A percentile compares a stretch with the other conserved stretches of the same genome.
These are phyloP conservation scores for Termitomyces sp. DNA, from an alignment of 768 basidiomycete species.

Conservation along the genomic window DNA sequence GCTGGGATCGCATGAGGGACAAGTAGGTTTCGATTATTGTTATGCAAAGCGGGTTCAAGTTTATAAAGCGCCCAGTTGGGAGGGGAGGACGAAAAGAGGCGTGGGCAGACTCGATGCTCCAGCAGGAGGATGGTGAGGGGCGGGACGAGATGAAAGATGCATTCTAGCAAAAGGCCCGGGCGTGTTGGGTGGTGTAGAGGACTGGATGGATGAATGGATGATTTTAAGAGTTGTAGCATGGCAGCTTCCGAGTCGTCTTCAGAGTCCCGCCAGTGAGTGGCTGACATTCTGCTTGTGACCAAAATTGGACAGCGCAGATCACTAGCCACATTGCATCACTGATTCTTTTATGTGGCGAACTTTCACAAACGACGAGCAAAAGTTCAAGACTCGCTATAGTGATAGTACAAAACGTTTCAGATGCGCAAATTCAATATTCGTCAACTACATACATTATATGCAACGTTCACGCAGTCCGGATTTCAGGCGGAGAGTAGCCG, in stretches of 20 bases:
- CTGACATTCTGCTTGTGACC: too few relatives aligned
- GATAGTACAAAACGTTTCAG: not conserved
- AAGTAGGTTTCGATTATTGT: not conserved
- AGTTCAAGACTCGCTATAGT: not conserved
- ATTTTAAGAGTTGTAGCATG: not conserved
- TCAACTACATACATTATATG: not conserved
- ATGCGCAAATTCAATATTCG: not conserved
- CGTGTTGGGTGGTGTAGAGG: too few relatives aligned
- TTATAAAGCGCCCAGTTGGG: too few relatives aligned
- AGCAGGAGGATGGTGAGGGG: not conserved
- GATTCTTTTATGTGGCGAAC: not conserved
- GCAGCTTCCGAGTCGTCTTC: too few relatives aligned
- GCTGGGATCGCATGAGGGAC: not conserved
- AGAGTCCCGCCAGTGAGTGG: too few relatives aligned
- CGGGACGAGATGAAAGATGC: not conserved
- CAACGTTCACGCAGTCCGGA: not conserved
- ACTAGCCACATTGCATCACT: not conserved
- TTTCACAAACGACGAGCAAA: not conserved
- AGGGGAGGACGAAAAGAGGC: not conserved
- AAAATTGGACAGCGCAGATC: slow-evolving; percentile 1
- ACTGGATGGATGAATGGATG: not conserved
- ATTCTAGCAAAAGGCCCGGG: not conserved
- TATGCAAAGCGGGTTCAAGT: too few relatives aligned
- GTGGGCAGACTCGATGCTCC: not conserved
- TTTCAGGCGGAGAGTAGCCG: not conserved